These are phyloP conservation scores for Periglandula ipomoeae DNA, from an alignment of 2,329 filamentous ascomycete species.

Conservation along the genomic window DNA sequence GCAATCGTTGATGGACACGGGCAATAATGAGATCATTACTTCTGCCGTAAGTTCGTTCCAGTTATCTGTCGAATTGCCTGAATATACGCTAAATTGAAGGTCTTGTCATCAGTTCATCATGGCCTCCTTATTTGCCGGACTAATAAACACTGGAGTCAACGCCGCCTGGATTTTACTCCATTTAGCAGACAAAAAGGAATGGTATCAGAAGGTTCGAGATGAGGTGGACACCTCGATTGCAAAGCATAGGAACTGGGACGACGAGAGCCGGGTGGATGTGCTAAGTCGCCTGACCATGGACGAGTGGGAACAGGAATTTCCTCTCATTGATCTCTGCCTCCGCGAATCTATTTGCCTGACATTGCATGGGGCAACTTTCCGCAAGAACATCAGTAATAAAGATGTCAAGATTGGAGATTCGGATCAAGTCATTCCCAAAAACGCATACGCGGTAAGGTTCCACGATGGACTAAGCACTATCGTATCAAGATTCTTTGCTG, in stretches of 20 bases:
- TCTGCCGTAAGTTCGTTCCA: constrained; percentile 25
- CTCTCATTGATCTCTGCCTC: constrained; percentile 40
- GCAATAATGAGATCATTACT: constrained; percentile 33
- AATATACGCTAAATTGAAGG: too few species aligned
- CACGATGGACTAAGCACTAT: too few species aligned
- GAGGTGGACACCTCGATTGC: constrained; percentile 38
- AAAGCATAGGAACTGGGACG: constrained; percentile 26
- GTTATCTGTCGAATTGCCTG: too few species aligned
- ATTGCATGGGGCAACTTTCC: constrained; percentile 36
- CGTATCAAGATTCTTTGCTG: background rate
- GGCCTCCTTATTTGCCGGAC: constrained; percentile 45
- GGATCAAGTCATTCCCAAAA: constrained; percentile 39
- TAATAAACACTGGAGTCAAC: constrained; percentile 48
- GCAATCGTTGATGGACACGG: constrained; percentile 44
- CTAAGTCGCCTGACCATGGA: constrained; percentile 37
- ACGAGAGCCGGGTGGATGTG: constrained; percentile 24
- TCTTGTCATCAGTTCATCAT: constrained; percentile 45
- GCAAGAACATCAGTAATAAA: constrained; percentile 38
- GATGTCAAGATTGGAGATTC: constrained; percentile 34
- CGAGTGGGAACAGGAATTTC: constrained; percentile 47
- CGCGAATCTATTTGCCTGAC: constrained; percentile 45
- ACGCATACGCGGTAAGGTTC: constrained; percentile 30
- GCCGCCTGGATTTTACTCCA: constrained; percentile 42
- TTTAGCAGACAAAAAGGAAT: constrained; percentile 35
- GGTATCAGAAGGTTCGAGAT: constrained; percentile 34